phyloP scores from a whole-genome alignment of 306 rosid species.

The Fragaria ananassa region DNA sequence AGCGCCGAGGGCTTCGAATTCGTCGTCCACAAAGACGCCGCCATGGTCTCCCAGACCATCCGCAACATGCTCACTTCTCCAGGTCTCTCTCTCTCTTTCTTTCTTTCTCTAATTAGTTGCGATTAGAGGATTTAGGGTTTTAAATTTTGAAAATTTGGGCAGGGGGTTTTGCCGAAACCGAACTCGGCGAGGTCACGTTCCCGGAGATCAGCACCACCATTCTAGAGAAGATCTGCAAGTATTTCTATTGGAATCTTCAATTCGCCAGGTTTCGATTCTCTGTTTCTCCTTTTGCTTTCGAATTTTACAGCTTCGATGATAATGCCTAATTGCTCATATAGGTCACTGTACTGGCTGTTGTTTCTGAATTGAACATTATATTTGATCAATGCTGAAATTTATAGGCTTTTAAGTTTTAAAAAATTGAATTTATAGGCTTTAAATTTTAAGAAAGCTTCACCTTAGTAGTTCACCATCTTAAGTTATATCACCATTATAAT shows the following conservation, averaged over 20 bases:
- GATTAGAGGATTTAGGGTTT: slow-evolving; percentile 33
- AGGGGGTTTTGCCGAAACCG: slow-evolving; percentile 89
- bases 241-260: slow-evolving; percentile 93
- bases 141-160: not conserved
- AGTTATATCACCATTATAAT: not conserved
- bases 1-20: slow-evolving; percentile 94
- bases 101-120: not conserved
- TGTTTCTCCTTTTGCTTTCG: not conserved
- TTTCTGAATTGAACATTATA: not conserved
- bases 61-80: slow-evolving; percentile 98
- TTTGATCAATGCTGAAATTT: not conserved
- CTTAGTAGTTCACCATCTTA: not conserved
- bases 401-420: too few relatives aligned
- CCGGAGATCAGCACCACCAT: slow-evolving; percentile 95
- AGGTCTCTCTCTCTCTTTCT: slow-evolving; percentile 33
- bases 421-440: not conserved
- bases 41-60: slow-evolving; percentile 98
- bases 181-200: slow-evolving; percentile 81
- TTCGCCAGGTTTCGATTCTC: slow-evolving; percentile 63
- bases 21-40: slow-evolving; percentile 87
- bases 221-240: slow-evolving; percentile 98
- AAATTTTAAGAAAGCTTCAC: not conserved
- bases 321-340: not conserved
- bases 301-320: not conserved
- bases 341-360: not conserved